Evolutionary conservation across 2,329 filamentous ascomycete genomes (phyloP), one percentile per base, ranked within the genome.

Genomic region (Diplodia seriata): DNA sequence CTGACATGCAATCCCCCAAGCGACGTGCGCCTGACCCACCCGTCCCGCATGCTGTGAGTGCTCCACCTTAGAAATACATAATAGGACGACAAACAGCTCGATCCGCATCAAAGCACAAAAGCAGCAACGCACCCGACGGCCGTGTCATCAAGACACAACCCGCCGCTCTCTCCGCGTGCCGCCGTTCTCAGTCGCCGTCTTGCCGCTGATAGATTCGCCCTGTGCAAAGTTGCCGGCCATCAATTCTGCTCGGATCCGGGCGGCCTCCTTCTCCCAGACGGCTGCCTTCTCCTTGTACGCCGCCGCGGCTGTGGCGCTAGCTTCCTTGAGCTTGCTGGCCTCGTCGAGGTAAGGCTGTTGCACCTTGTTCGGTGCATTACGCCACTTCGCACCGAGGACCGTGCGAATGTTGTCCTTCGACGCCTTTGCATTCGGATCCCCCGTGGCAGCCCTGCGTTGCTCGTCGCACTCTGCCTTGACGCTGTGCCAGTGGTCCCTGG

Each of bases 381-480:
- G 92, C 95, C 95, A 99, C 89, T 95, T 94, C 75, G 91, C 90
- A 33, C 94, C 94, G 11, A 95, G 87, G 76, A 93, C 92, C 62
- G 89, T 87, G 40, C 95, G 91, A 67, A 98, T 91, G 74, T 97
- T 92, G 73, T 89, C 85, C 51, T 87, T 84, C 2, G 84, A 81
- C 2, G 85, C 86, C 73, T 93, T 96, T 7, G 90, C 89, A 53
- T 87, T 84, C 0, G 88, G 82, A 72, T 90, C 90, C 12, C 87
- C 87, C 63, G 89, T 90, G 38, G 87, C 85, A 3, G 86, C 82
- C 67, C 86, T 85, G 33, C 90, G 87, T n/a, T 86, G 87, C 64
- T 89, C 87, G 70, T 91, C 88, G 74, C 90, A 91, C 73, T 90
- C 85, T 4, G 85, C 80, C 74, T 89, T 89, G 71, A 85, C 86